Evolutionary conservation across 768 basidiomycete genomes (phyloP).

Genomic region (Boletus patriciae): DNA sequence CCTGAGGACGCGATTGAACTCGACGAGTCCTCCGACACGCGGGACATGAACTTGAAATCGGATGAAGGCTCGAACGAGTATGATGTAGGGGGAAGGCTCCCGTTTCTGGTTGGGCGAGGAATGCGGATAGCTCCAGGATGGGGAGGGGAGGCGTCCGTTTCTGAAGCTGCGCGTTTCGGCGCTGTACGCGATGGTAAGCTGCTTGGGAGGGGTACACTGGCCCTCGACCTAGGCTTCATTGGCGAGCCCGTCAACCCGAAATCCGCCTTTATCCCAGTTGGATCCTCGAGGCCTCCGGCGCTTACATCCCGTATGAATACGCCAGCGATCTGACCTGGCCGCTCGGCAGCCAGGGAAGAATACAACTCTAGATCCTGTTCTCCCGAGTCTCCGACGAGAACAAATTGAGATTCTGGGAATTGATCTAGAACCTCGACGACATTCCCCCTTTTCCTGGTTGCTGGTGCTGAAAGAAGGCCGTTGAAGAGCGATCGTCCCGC

Average conservation of each 20-base stretch:
- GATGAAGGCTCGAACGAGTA: constrained; percentile 12
- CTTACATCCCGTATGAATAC: constrained; percentile 84
- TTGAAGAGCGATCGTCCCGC: constrained; percentile 81
- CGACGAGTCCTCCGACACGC: constrained; percentile 29
- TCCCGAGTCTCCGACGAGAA: constrained; percentile 89
- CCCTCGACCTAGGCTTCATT: constrained; percentile 8
- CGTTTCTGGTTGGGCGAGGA: constrained; percentile 14
- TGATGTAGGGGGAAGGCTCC: constrained; percentile 15
- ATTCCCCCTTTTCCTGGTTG: constrained; percentile 77
- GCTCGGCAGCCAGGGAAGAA: constrained; percentile 66
- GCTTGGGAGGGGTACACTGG: constrained; percentile 4
- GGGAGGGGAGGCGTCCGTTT: constrained; percentile 15
- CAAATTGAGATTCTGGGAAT: constrained; percentile 72
- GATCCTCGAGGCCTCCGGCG: constrained; percentile 50
- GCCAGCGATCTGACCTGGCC: constrained; percentile 67
- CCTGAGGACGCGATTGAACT: constrained; percentile 20
- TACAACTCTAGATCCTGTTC: constrained; percentile 97
- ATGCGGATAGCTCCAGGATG: constrained; percentile 11
- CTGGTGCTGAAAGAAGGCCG: constrained; percentile 78
- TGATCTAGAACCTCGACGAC: constrained; percentile 75
- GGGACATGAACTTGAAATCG: constrained; percentile 6
- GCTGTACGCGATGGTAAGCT: background rate
- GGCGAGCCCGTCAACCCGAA: constrained; percentile 1
- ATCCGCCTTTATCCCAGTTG: constrained; percentile 47
- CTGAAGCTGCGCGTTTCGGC: constrained; percentile 22